Evolutionary conservation across 768 basidiomycete species (phyloP), one percentile per base, ranked within the genome.

Genomic region (Austroboletus festivus): DNA sequence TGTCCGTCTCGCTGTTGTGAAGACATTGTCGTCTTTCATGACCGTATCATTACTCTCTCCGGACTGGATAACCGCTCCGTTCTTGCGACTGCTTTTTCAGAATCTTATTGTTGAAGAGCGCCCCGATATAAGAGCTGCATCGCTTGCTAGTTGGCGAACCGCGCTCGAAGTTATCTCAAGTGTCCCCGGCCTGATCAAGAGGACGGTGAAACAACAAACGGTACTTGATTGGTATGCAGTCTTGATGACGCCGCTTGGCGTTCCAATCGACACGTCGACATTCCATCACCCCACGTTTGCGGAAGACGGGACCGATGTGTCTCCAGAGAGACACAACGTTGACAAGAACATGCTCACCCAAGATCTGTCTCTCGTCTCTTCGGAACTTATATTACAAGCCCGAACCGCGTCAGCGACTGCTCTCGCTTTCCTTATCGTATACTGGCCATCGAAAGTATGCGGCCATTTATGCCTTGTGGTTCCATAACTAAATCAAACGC

Each of bases 261-360:
- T 82, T 13, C 75, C 87, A 3, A 76, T 97, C 55, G 85, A 94
- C 52, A 60, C 79, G 0, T 68, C 80, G 0, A 71, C 75, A 15
- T 93, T 97, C 61, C 84, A 86, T 65, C 75, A 76, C 39, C 81
- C 85, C 3, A 71, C 75, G 3, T 65, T 79, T n/a, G 62, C 74
- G 1, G 68, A 71, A 15, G 73, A 78, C 46, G 78, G 76, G 10
- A 66, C 68, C 6, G 71, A 74, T 20, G 66, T 70, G 2, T 38
- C 23, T 18, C 71, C 75, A 0, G 86, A 91, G 63, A 78, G 83
- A 39, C 91, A 98, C 64, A 93, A 96, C 58, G 91, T 98, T 26
- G 96, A 99, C 72, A 98, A 93, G 74, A 88, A 87, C 50, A 93
- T 98, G 85, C 74, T 97, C 20, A 75, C 80, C 5, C 94, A 97